Evolutionary conservation across 331 rosid genomes (phyloP), one percentile per base, ranked within the genome.

Genomic region (Ulmus americana): DNA sequence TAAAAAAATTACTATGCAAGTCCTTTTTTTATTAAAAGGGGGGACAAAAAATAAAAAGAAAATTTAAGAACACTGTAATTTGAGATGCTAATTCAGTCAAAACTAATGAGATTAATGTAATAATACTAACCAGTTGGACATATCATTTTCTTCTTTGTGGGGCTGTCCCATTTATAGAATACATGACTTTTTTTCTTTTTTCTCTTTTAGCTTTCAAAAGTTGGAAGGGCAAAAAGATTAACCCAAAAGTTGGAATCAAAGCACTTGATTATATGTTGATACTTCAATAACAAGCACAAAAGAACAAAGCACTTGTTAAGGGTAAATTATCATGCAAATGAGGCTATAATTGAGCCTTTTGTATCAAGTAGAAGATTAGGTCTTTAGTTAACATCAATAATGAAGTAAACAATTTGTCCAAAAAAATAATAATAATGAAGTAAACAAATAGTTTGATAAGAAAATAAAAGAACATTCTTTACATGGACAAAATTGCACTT

Each of bases 271-370:
- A 48, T 20, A 18, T n/a, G 54, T 45, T 63, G 55, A 63, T 63
- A 42, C 45, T 63, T 63, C 68, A 48, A 45, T 46, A 63, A 63
- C 56, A 63, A 63, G 55, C 55, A 46, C 46, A 46, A 62, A 41
- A 40, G 64, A n/a, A 59, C 64, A 11, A 63, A 46, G 45, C 45
- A 63, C 35, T 63, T 22, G 41, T 22, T 44, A 63, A 63, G 55
- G 44, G 68, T n/a, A 6, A n/a, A 63, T 45, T 20, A 38, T 63
- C 68, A 63, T n/a, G 67, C 5, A 46, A 62, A 62, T 16, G 39
- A 22, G 39, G 6, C 6, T 61, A 53, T 8, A 61, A 52, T 7
- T 22, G 38, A 61, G 66, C 10, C 51, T 61, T 61, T 39, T n/a
- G 64, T 61, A 18, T 20, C 5, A 44, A 18, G 2, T 14, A 22